Evolutionary conservation across 495 filamentous ascomycete species (phyloP), one percentile per base, ranked within the genome.

Genomic region (Penicillium arizonense): DNA sequence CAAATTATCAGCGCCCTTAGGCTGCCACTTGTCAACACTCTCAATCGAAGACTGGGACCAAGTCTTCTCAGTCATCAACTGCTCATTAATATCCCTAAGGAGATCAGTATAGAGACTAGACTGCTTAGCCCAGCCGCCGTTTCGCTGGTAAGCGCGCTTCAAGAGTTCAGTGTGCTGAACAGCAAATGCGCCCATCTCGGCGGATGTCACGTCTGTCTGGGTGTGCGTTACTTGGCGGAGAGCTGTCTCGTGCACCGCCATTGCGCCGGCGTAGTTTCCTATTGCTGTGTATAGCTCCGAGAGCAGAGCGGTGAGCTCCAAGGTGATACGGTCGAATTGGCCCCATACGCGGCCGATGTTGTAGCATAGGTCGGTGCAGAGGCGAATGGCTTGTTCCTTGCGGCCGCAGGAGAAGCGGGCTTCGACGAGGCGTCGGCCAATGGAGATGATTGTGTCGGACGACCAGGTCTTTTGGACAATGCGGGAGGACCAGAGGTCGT

Each of bases 351-450:
- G 77, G 9, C 80, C 78, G 39, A 86, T 69, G 52, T 86, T 86
- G 68, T 86, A 84, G 63, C 77, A 81, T 52, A 86, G 79, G 56
- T 77, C 78, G 44, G 82, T 77, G 61, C 77, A 77, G 2, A 86
- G 71, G 9, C 75, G 73, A 47, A 80, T 78, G 26, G 82, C 80
- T 3, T 64, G 64, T 11, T 63, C 65, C 45, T 67, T 58, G n/a
- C 62, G 35, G 26, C 73, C 73, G 14, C 73, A 71, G 18, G 72
- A 75, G 54, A 78, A 80, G 24, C 77, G 77, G 0, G 78, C 78
- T 61, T 84, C 76, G 32, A 84, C 78, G 34, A 83, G 72, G 9
- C 77, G 70, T n/a, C 74, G 70, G 4, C 82, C 82, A 36, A 85
- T 77, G 53, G 67, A 71, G 14, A 84, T 70, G 30, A 85, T 78